Conservation (phyloP, 2,329 filamentous ascomycete genomes). For the Penicillium sp. region DNA sequence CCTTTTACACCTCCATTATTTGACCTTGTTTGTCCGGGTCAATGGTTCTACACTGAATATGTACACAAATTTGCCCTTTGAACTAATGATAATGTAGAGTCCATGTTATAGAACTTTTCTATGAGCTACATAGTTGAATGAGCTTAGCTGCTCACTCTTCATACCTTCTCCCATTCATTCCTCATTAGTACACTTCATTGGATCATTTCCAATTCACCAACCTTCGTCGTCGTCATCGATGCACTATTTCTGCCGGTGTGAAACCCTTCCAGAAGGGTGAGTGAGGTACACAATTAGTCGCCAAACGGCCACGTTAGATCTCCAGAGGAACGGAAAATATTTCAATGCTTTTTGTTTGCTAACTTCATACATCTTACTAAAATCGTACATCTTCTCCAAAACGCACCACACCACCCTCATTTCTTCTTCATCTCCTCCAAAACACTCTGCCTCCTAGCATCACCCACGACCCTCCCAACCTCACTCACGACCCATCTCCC, state of each 20-base stretch:
- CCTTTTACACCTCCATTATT: neutral
- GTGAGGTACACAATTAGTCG: neutral
- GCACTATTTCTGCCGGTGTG: no score
- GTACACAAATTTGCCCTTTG: neutral
- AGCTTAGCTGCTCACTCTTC: neutral
- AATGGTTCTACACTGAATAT: neutral
- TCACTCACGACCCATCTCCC: slow-evolving; percentile 27
- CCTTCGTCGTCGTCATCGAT: neutral
- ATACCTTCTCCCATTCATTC: neutral
- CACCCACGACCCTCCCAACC: slow-evolving; percentile 25
- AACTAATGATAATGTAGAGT: neutral
- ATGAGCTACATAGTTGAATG: neutral
- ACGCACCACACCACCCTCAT: neutral
- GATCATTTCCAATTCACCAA: neutral
- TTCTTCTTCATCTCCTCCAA: slow-evolving; percentile 22
- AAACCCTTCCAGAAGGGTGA: neutral
- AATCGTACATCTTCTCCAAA: neutral
- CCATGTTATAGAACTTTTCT: no score
- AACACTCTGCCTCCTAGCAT: slow-evolving; percentile 14
- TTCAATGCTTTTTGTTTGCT: neutral
- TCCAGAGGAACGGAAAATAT: neutral
- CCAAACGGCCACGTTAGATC: no score
- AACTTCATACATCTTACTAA: no score
- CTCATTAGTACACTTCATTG: neutral
- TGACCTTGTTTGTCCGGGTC: neutral